A percentile compares a stretch with the other conserved stretches of the same genome.
These are phyloP conservation scores for Coleophoma cylindrospora DNA, from an alignment of 2,329 filamentous ascomycete genomes.

Conservation along the genomic window DNA sequence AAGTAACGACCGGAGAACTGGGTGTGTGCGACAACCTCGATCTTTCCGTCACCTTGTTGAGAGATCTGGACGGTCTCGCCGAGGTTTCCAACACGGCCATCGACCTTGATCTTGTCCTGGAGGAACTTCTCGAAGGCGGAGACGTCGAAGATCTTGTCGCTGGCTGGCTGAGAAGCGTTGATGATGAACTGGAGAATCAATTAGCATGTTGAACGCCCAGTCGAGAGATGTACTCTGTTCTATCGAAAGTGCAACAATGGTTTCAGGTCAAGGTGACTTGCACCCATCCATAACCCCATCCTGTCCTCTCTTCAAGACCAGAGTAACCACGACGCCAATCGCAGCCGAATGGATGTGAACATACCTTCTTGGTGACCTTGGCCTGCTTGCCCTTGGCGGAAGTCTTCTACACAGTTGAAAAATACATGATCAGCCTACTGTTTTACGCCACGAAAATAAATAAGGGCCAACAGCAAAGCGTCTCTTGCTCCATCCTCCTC, in stretches of 20 bases:
- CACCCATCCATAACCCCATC: no score
- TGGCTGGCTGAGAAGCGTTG: slow-evolving; percentile 96
- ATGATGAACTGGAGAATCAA: slow-evolving; percentile 76
- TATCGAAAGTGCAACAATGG: neutral
- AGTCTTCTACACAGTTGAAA: slow-evolving; percentile 41
- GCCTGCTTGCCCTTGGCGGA: slow-evolving; percentile 64
- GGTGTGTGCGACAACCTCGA: slow-evolving; percentile 96
- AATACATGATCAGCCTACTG: slow-evolving; percentile 86
- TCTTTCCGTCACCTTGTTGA: slow-evolving; percentile 92
- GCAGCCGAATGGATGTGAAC: neutral
- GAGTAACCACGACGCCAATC: no score
- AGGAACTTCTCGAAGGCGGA: slow-evolving; percentile 99
- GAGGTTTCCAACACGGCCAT: slow-evolving; percentile 96
- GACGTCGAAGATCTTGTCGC: slow-evolving; percentile 99
- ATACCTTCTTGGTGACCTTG: slow-evolving; percentile 53
- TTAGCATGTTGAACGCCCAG: neutral
- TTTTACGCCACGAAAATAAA: slow-evolving; percentile 45
- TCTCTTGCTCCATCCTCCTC: slow-evolving; percentile 43
- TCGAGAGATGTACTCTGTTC: neutral
- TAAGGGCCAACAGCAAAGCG: slow-evolving; percentile 89
- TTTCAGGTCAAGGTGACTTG: no score
- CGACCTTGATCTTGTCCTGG: slow-evolving; percentile 99
- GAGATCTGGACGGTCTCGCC: slow-evolving; percentile 88
- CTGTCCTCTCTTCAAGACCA: no score
- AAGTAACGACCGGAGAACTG: slow-evolving; percentile 98